Base-by-base conservation (phyloP, 1,284 basidiomycete species). In the Trichosporon coremiiforme region DNA sequence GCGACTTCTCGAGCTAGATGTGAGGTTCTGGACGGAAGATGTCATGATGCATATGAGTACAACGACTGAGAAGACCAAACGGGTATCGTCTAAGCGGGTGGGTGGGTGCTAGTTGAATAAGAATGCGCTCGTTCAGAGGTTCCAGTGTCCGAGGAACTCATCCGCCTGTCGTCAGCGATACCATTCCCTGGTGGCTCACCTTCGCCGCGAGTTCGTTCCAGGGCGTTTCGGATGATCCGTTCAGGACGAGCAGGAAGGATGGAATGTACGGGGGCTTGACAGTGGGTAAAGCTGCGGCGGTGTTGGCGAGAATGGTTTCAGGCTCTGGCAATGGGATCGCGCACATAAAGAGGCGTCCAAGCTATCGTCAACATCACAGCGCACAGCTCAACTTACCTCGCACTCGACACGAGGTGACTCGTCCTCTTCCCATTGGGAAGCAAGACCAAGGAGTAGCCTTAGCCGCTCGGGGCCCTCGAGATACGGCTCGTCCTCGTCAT, bases 1-100 rank as follows among this genome's bases (percentile, higher is more conserved):
- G 91, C 80, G 93, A 96, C 78, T 90, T 95, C 87, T 90, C 90
- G 71, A 92, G 91, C 80, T 95, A 73, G 72, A 64, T 41, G 41
- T 53, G 33, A 70, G 64, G 57, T 38, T 1, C 25, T 15, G 63
- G 57, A 47, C 62, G 64, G 67, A 60, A 62, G 62, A 65, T 67
- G 64, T 33, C 41, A 67, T 68, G 68, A 68, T 71, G 70, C 67
- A 68, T 71, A 71, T 60, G 31, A 67, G 53, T 70, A 74, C 68
- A 71, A 66, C 66, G 57, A 67, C 62, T 9, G 6, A 38, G 9
- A 9, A 38, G 33, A 55, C 12, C 33, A 25, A 60, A 33, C 57
- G 63, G 31, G 50, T 53, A 66, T 36, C 20, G 65, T 36, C 31
- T 29, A 31, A 2, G 20, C 4, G 33, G 3, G 33, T 17, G 22